Conservation (phyloP, 306 rosid species). For the Mucuna pruriens region DNA sequence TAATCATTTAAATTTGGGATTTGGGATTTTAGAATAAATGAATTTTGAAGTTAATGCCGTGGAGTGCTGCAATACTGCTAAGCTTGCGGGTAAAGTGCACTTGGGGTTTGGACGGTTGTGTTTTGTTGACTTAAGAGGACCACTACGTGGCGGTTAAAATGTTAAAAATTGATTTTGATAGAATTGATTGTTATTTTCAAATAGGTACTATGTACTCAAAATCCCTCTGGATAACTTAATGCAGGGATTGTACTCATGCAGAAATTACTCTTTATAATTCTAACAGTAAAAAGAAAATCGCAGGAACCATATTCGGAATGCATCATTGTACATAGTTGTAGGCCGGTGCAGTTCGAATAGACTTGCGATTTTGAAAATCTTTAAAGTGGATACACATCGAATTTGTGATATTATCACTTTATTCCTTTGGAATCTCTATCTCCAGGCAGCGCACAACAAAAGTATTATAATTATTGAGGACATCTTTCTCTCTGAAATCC, state of each 20-base stretch:
- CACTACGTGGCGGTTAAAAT: neutral
- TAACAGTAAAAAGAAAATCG: neutral
- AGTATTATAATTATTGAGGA: neutral
- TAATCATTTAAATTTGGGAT: neutral
- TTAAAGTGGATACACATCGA: neutral
- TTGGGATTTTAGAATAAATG: neutral
- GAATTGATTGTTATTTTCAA: neutral
- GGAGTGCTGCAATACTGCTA: neutral
- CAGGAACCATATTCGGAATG: neutral
- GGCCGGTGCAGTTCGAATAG: neutral
- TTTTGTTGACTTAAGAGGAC: neutral
- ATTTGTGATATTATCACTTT: neutral
- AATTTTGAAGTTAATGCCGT: neutral
- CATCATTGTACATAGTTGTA: neutral
- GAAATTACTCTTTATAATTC: neutral
- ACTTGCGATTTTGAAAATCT: neutral
- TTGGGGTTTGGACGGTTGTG: neutral
- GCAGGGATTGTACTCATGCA: neutral
- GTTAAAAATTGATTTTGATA: neutral
- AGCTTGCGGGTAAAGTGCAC: neutral
- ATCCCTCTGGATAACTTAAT: neutral
- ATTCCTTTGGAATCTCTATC: conserved; percentile 21
- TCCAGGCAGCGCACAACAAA: neutral
- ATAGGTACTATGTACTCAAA: neutral
- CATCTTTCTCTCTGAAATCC: neutral